These are phyloP conservation scores for Rhynchospora tenuis DNA, from an alignment of 176 grass and related monocot genomes.

Conservation along the genomic window DNA sequence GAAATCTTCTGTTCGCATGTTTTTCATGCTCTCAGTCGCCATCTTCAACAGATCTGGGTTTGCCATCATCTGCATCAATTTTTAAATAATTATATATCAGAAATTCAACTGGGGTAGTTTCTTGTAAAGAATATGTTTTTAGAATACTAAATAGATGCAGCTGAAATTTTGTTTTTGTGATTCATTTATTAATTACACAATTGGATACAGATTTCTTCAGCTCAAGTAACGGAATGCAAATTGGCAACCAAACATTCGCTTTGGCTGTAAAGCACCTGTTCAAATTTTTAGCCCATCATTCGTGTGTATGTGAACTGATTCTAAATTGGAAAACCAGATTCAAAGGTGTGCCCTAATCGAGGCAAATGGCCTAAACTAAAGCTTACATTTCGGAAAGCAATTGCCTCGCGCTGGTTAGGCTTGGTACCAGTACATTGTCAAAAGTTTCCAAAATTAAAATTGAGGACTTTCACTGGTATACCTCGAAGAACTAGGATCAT, in stretches of 20 bases:
- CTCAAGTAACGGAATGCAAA: neutral
- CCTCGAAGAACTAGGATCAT: neutral
- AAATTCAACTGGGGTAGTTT: neutral
- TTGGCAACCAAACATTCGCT: neutral
- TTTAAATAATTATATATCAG: neutral
- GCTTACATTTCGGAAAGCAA: neutral
- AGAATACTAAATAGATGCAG: neutral
- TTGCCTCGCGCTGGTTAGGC: neutral
- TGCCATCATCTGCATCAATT: constrained; percentile 70
- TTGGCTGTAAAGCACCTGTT: neutral
- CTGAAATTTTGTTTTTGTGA: neutral
- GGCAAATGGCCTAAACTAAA: neutral
- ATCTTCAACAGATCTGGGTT: constrained; percentile 77
- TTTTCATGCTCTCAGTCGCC: constrained; percentile 92
- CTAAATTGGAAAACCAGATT: neutral
- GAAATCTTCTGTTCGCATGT: constrained; percentile 75
- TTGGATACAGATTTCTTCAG: neutral
- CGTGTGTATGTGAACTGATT: neutral
- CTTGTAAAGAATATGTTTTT: neutral
- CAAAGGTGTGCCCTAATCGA: neutral
- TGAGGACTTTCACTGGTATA: neutral
- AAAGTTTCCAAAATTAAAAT: neutral
- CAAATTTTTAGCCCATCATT: neutral
- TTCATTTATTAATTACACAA: neutral
- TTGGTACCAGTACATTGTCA: neutral